Evolutionary conservation across 1,284 basidiomycete genomes (phyloP).

Genomic region (Malassezia restricta): DNA sequence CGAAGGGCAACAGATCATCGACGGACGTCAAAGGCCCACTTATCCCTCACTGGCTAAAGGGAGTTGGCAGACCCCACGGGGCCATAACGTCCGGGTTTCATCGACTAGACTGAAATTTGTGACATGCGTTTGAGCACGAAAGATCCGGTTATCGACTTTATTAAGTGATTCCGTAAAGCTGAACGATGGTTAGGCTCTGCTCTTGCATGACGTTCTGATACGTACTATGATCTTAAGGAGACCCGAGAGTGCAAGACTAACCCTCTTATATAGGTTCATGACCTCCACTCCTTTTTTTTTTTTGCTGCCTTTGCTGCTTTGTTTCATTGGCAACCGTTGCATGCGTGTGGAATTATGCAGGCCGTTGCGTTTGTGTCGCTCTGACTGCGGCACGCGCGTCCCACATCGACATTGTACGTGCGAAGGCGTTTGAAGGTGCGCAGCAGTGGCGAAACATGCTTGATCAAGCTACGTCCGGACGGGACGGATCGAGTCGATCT

Average conservation of each 20-base stretch:
- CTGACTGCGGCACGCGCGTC: too few relatives aligned
- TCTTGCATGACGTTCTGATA: neutral
- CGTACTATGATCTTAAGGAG: conserved; percentile 18
- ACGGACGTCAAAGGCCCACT: conserved; percentile 36
- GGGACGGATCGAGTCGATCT: too few relatives aligned
- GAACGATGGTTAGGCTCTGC: neutral
- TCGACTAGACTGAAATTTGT: conserved; percentile 42
- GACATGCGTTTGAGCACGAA: conserved; percentile 42
- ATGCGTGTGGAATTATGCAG: neutral
- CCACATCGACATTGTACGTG: too few relatives aligned
- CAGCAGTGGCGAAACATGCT: too few relatives aligned
- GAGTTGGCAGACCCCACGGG: conserved; percentile 18
- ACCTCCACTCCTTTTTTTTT: neutral
- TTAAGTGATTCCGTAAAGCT: conserved; percentile 45
- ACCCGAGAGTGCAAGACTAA: neutral
- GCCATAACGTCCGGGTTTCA: conserved; percentile 37
- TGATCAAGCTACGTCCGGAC: too few relatives aligned
- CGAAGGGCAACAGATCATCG: conserved; percentile 40
- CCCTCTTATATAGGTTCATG: conserved; percentile 7
- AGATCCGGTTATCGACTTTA: conserved; percentile 43
- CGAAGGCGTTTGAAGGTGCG: too few relatives aligned
- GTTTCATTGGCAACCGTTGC: neutral
- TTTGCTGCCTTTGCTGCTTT: neutral
- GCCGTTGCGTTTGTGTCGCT: too few relatives aligned
- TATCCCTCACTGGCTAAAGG: conserved; percentile 39